Evolutionary conservation across 192 early-diverging fungal genomes (phyloP).

Genomic region (Radiomyces spectabilis): DNA sequence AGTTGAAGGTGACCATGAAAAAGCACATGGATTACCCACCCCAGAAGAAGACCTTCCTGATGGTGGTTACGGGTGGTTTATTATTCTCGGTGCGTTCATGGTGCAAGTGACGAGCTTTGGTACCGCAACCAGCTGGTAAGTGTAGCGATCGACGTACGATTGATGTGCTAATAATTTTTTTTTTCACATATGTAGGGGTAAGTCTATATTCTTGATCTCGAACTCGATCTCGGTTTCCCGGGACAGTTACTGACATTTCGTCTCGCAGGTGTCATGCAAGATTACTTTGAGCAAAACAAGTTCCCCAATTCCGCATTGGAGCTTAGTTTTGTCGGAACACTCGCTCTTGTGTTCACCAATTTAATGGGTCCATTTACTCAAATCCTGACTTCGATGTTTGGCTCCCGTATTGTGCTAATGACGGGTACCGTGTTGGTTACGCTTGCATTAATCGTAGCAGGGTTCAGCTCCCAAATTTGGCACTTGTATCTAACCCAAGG

Average conservation of each 20-base stretch:
- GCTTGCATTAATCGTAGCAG: constrained; percentile 9
- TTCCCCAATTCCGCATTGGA: neutral
- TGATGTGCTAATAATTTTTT: neutral
- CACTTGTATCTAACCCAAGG: constrained; percentile 36
- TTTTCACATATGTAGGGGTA: neutral
- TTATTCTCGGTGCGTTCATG: neutral
- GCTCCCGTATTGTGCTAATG: neutral
- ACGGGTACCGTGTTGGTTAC: neutral
- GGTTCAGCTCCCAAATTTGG: constrained; percentile 12
- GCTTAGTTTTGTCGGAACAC: constrained; percentile 11
- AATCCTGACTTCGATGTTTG: constrained; percentile 1
- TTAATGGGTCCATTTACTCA: constrained; percentile 3
- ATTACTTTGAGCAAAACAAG: neutral
- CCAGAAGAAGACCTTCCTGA: neutral
- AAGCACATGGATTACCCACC: no score
- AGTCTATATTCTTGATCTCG: neutral
- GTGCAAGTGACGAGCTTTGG: neutral
- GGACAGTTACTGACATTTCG: neutral
- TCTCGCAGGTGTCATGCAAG: constrained; percentile 11
- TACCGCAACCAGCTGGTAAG: constrained; percentile 7
- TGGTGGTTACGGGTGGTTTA: constrained; percentile 10
- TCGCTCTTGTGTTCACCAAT: constrained; percentile 11
- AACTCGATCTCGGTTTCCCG: neutral
- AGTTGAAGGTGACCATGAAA: no score
- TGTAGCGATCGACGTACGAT: no score